A percentile compares a stretch with the other conserved stretches of the same genome.
Conservation (phyloP, 2,329 filamentous ascomycete genomes). For the Davidsoniella australis region DNA sequence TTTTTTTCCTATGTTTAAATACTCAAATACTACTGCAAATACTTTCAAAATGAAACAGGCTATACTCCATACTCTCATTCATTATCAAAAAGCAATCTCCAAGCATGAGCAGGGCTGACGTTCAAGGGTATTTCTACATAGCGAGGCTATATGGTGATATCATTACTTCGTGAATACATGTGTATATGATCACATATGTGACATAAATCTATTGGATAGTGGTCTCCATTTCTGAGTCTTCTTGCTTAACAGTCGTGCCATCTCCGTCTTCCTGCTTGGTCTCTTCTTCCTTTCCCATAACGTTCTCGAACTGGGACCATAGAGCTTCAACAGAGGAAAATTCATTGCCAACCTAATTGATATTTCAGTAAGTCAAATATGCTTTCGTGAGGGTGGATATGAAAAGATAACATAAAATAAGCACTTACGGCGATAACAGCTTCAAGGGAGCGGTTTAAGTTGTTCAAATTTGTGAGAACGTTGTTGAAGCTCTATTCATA, state of each 20-base stretch:
- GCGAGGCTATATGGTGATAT: no score
- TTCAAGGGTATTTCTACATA: no score
- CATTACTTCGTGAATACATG: no score
- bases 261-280: conserved; percentile 13
- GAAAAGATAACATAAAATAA: not conserved
- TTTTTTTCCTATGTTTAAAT: no score
- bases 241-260: conserved; percentile 2
- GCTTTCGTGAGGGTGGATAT: not conserved
- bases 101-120: no score
- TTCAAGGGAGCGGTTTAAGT: conserved; percentile 80
- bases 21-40: no score
- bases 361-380: not conserved
- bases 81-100: no score
- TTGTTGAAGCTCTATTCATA: conserved; percentile 54
- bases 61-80: no score
- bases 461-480: conserved; percentile 90
- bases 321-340: conserved; percentile 93
- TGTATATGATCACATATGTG: no score
- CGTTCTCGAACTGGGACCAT: conserved; percentile 93
- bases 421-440: conserved; percentile 64
- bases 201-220: not conserved
- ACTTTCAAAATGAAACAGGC: no score
- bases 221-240: conserved; percentile 4
- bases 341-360: conserved; percentile 66
- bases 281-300: conserved; percentile 58